phyloP scores from a whole-genome alignment of 768 basidiomycete genomes.

The Boletellus emodensis region DNA sequence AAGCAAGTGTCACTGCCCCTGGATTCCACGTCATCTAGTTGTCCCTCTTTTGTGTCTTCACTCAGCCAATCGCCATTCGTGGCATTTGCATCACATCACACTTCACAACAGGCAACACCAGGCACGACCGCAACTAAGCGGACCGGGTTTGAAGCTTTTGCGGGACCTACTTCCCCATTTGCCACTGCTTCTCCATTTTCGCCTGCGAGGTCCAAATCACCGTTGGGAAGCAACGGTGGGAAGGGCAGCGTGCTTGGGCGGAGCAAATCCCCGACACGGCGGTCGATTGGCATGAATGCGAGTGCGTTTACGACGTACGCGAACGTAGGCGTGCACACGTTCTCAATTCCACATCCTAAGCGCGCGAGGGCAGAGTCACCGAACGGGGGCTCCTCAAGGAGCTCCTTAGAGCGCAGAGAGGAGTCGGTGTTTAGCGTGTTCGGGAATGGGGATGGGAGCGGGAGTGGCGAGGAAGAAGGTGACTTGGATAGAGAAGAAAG shows the following conservation, averaged over 20 bases:
- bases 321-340: constrained; percentile 42
- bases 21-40: constrained; percentile 19
- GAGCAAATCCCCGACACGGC: constrained; percentile 56
- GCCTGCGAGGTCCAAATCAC: constrained; percentile 48
- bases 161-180: constrained; percentile 50
- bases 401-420: constrained; percentile 42
- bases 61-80: constrained; percentile 22
- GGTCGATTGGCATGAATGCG: constrained; percentile 36
- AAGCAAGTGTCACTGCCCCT: constrained; percentile 16
- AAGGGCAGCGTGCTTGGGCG: constrained; percentile 28
- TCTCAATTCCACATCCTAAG: constrained; percentile 43
- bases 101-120: constrained; percentile 20
- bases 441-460: constrained; percentile 37
- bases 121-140: constrained; percentile 42
- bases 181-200: constrained; percentile 33
- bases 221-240: constrained; percentile 29
- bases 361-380: constrained; percentile 53
- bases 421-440: constrained; percentile 23
- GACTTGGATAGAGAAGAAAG: constrained; percentile 33
- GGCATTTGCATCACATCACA: constrained; percentile 15
- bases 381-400: constrained; percentile 37
- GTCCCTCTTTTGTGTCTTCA: constrained; percentile 20
- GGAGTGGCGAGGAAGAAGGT: constrained; percentile 42
- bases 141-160: constrained; percentile 56
- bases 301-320: constrained; percentile 64